Conservation (phyloP, 345 rosid genomes). For the Acer saccharum region DNA sequence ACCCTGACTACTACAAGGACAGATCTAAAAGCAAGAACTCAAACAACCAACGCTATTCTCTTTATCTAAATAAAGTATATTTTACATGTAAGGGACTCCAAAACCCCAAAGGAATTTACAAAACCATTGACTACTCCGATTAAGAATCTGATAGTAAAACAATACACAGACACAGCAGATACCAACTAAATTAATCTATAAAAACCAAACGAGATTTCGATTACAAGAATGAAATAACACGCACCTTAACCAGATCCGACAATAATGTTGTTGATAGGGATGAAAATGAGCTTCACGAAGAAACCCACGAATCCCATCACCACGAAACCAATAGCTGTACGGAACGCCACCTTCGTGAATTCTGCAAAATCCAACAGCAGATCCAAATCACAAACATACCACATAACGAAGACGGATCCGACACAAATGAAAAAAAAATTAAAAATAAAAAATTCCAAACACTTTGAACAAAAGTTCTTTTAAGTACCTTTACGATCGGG, state of each 20-base stretch:
- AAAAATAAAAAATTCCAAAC: not conserved
- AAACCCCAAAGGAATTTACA: not conserved
- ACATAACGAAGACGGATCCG: not conserved
- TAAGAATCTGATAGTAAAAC: not conserved
- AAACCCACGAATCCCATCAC: slow-evolving; percentile 85
- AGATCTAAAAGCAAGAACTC: too few relatives aligned
- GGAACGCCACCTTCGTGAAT: slow-evolving; percentile 80
- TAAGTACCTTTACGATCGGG: slow-evolving; percentile 71
- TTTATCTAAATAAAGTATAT: not conserved
- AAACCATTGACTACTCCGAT: not conserved
- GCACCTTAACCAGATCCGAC: slow-evolving; percentile 35
- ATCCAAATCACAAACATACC: not conserved
- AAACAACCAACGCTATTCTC: too few relatives aligned
- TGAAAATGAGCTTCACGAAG: slow-evolving; percentile 76
- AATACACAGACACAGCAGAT: not conserved
- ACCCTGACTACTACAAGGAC: too few relatives aligned
- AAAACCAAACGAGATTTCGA: not conserved
- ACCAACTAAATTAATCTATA: not conserved
- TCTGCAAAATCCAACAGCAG: slow-evolving; percentile 30
- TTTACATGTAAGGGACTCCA: not conserved
- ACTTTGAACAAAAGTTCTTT: not conserved
- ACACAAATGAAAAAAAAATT: not conserved
- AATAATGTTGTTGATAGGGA: slow-evolving; percentile 65
- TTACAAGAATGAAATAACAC: not conserved
- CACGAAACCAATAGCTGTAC: slow-evolving; percentile 81